Conservation (phyloP, 2,329 filamentous ascomycete species). For the Chrysoporthe austroafricana region DNA sequence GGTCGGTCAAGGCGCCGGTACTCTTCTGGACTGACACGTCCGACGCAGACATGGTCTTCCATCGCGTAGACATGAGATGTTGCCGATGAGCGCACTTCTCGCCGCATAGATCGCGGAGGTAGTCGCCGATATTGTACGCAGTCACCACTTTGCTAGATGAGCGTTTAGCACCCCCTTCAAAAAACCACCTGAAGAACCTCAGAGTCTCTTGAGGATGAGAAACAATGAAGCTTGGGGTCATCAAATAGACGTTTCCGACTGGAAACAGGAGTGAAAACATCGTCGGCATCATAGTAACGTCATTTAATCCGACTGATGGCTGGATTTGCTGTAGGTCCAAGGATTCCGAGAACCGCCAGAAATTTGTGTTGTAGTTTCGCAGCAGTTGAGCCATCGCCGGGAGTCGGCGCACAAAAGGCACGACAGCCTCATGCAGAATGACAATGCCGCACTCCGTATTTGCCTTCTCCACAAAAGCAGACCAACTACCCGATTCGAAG, state of each 20-base stretch:
- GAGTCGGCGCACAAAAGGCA: constrained; percentile 44
- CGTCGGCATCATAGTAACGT: not conserved
- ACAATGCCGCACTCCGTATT: constrained; percentile 38
- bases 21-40: constrained; percentile 21
- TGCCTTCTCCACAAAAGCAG: constrained; percentile 42
- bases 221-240: constrained; percentile 55
- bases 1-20: constrained; percentile 18
- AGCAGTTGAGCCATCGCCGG: constrained; percentile 44
- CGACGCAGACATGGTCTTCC: constrained; percentile 11
- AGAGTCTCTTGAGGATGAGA: constrained; percentile 47
- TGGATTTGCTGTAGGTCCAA: constrained; percentile 35
- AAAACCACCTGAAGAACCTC: constrained; percentile 48
- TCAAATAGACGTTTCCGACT: constrained; percentile 47
- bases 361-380: constrained; percentile 34
- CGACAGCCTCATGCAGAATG: constrained; percentile 51
- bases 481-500: constrained; percentile 51
- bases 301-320: constrained; percentile 34
- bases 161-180: constrained; percentile 31
- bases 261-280: constrained; percentile 46
- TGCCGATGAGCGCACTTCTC: constrained; percentile 38
- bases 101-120: constrained; percentile 40
- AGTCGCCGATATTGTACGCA: constrained; percentile 41
- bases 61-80: constrained; percentile 25
- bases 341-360: constrained; percentile 49
- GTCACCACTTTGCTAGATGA: constrained; percentile 40